These are phyloP conservation scores for Cubamyces lactineus DNA, from an alignment of 768 basidiomycete species.

Conservation along the genomic window DNA sequence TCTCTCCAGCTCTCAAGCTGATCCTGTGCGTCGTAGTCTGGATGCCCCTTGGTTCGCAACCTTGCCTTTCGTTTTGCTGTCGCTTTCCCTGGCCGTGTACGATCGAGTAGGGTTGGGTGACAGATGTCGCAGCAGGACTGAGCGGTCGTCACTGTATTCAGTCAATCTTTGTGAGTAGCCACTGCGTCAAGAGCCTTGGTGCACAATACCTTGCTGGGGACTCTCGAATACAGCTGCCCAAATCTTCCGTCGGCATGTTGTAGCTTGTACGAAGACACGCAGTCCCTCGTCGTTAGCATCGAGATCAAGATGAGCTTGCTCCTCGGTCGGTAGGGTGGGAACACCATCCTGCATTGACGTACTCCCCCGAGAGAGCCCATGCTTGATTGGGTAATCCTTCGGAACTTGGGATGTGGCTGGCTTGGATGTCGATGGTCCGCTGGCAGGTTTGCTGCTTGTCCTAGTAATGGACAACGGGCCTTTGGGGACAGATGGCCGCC, in stretches of 20 bases:
- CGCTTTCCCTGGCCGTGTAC: conserved; percentile 16
- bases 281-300: conserved; percentile 16
- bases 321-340: background rate
- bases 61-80: background rate
- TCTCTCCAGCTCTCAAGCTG: background rate
- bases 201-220: background rate
- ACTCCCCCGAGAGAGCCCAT: background rate
- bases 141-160: background rate
- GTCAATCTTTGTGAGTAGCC: background rate
- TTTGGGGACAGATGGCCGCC: too few species aligned
- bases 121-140: conserved; percentile 37
- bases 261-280: conserved; percentile 4
- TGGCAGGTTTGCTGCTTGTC: too few species aligned
- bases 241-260: background rate
- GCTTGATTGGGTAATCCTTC: background rate
- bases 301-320: background rate
- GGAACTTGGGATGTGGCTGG: too few species aligned
- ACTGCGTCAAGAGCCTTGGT: background rate
- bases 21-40: background rate
- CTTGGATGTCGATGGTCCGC: too few species aligned
- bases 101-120: conserved; percentile 26
- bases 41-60: background rate
- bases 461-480: too few species aligned
- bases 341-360: background rate
- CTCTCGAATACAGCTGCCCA: conserved; percentile 1